Evolutionary conservation across 192 early-diverging fungal genomes (phyloP).

Genomic region (Irineochytrium annulatum): DNA sequence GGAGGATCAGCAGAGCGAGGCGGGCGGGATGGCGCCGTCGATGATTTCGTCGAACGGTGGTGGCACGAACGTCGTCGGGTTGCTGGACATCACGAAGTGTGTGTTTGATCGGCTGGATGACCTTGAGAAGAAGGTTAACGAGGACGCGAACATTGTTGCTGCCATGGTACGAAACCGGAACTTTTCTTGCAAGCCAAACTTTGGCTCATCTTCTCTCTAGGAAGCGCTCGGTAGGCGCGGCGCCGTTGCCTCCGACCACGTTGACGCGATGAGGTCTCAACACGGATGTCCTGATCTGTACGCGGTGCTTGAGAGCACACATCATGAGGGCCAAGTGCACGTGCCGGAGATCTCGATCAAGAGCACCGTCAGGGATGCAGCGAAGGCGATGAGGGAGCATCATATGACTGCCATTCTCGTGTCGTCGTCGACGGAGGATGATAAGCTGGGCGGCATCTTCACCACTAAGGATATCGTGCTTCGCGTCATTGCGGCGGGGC

Average conservation of each 20-base stretch:
- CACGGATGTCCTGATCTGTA: constrained; percentile 80
- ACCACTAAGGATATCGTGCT: constrained; percentile 52
- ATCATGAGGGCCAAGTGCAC: background rate
- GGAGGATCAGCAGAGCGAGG: constrained; percentile 23
- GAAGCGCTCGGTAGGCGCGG: constrained; percentile 43
- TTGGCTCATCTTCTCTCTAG: too few species aligned
- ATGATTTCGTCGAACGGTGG: background rate
- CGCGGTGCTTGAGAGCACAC: constrained; percentile 37
- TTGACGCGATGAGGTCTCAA: constrained; percentile 28
- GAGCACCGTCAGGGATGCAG: constrained; percentile 43
- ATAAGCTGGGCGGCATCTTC: constrained; percentile 44
- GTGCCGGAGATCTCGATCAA: constrained; percentile 34
- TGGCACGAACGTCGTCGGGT: constrained; percentile 35
- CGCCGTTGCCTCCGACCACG: constrained; percentile 22
- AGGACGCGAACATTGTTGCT: constrained; percentile 43
- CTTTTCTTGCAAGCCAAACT: too few species aligned
- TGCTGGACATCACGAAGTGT: constrained; percentile 55
- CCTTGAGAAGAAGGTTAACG: constrained; percentile 42
- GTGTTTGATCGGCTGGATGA: constrained; percentile 49
- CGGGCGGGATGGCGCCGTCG: background rate
- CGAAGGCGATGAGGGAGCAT: constrained; percentile 31
- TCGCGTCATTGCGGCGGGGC: constrained; percentile 45
- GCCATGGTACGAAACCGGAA: too few species aligned
- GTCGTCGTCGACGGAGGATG: constrained; percentile 23
- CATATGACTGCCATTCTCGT: constrained; percentile 47